Percentiles rank a stretch among this genome's conserved stretches.
These are phyloP conservation scores for Cornus suecica DNA, from an alignment of 148 eudicot species.

Conservation along the genomic window DNA sequence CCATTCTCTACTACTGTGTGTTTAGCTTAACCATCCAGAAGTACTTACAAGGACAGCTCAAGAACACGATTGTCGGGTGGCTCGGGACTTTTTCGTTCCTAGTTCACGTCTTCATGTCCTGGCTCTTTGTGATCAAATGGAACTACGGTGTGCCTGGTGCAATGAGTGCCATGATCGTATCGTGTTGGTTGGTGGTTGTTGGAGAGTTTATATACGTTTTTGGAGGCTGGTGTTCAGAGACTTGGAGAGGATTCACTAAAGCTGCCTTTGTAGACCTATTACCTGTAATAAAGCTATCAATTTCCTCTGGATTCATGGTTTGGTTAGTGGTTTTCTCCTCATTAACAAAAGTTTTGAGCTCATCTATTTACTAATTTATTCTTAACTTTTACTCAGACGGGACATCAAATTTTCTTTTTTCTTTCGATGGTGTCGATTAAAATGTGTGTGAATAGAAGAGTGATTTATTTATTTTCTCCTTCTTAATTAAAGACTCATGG, in stretches of 20 bases:
- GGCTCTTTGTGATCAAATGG: conserved; percentile 44
- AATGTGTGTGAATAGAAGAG: too few species aligned
- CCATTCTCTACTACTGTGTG: conserved; percentile 35
- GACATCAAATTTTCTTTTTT: too few species aligned
- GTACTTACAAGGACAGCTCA: conserved; percentile 66
- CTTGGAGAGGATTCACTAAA: conserved; percentile 59
- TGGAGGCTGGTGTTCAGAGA: conserved; percentile 56
- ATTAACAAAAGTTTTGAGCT: too few species aligned
- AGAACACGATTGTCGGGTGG: conserved; percentile 54
- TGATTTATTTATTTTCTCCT: too few species aligned
- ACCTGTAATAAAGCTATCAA: conserved; percentile 57
- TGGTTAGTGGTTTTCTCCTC: too few species aligned
- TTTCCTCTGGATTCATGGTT: conserved; percentile 60
- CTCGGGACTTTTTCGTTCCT: conserved; percentile 27
- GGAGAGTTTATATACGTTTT: conserved; percentile 53
- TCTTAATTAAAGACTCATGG: too few species aligned
- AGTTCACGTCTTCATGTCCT: conserved; percentile 46
- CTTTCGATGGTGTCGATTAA: too few species aligned
- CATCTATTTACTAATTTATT: too few species aligned
- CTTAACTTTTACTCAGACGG: too few species aligned
- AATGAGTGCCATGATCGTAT: conserved; percentile 43
- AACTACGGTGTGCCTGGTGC: conserved; percentile 49
- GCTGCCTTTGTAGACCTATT: conserved; percentile 47
- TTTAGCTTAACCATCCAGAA: conserved; percentile 53
- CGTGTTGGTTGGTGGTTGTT: conserved; percentile 35